Evolutionary conservation across 2,329 filamentous ascomycete genomes (phyloP).

Genomic region (Cercospora zeina): DNA sequence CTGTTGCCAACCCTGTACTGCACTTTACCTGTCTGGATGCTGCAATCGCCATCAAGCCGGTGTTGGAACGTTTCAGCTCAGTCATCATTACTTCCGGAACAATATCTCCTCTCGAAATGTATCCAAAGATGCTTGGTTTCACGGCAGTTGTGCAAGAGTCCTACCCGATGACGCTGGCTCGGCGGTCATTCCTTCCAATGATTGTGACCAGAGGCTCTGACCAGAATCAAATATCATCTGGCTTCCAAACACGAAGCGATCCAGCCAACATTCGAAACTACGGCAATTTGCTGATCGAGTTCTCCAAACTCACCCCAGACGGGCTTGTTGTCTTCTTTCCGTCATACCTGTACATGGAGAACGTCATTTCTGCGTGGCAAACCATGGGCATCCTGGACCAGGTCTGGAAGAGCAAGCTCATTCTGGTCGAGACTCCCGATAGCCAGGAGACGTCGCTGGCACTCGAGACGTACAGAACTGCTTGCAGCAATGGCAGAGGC

Average conservation of each 20-base stretch:
- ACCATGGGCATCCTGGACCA: conserved; percentile 96
- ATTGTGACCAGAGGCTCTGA: conserved; percentile 94
- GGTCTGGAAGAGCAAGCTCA: conserved; percentile 98
- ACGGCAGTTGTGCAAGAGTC: conserved; percentile 91
- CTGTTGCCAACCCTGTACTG: conserved; percentile 92
- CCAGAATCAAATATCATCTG: conserved; percentile 87
- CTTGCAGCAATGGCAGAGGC: conserved; percentile 93
- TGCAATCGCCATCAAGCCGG: conserved; percentile 95
- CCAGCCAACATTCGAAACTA: conserved; percentile 97
- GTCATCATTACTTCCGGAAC: conserved; percentile 98
- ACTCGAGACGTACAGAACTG: conserved; percentile 93
- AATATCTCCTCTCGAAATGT: conserved; percentile 96
- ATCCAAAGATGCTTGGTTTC: conserved; percentile 97
- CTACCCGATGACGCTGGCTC: conserved; percentile 92
- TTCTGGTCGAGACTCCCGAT: conserved; percentile 95
- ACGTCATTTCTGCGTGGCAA: conserved; percentile 98
- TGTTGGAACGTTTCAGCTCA: conserved; percentile 95
- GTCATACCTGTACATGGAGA: conserved; percentile 98
- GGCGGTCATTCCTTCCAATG: conserved; percentile 95
- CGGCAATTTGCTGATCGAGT: conserved; percentile 88
- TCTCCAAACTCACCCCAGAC: conserved; percentile 92
- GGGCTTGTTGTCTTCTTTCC: conserved; percentile 99
- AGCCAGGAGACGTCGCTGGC: conserved; percentile 95
- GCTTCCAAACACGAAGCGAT: conserved; percentile 94
- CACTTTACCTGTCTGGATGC: conserved; percentile 97